phyloP scores from a whole-genome alignment of 352 stramenopile species.

The Globisporangium uncinulatum region DNA sequence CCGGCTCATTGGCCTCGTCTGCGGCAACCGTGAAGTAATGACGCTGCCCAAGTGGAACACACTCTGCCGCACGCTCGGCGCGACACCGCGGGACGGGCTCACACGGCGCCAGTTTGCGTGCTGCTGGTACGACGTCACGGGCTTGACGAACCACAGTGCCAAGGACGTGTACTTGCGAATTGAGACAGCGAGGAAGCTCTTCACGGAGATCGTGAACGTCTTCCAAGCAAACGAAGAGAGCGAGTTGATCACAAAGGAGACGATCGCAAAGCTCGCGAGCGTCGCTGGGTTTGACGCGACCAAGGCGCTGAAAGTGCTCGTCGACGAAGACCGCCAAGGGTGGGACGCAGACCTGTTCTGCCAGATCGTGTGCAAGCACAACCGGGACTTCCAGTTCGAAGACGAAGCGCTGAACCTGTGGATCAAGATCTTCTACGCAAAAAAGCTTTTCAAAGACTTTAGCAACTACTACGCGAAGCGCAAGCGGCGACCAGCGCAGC shows the following conservation, averaged over 20 bases:
- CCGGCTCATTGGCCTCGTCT: constrained; percentile 30
- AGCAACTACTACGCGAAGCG: constrained; percentile 30
- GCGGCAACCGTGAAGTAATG: constrained; percentile 26
- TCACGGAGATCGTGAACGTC: constrained; percentile 30
- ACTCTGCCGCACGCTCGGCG: constrained; percentile 31
- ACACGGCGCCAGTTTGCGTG: constrained; percentile 47
- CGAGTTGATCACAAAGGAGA: constrained; percentile 28
- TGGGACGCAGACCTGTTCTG: constrained; percentile 36
- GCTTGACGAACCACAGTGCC: constrained; percentile 25
- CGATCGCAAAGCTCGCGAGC: constrained; percentile 26
- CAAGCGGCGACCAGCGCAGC: constrained; percentile 11
- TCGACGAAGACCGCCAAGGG: constrained; percentile 10
- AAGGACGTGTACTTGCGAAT: constrained; percentile 44
- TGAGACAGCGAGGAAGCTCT: constrained; percentile 41
- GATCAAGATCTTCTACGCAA: constrained; percentile 47
- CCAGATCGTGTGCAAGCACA: constrained; percentile 30
- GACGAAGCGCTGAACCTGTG: constrained; percentile 35
- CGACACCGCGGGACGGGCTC: constrained; percentile 27
- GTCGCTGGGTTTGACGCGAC: constrained; percentile 24
- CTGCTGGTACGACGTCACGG: constrained; percentile 43
- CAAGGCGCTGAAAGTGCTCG: constrained; percentile 21
- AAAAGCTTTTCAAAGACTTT: constrained; percentile 40
- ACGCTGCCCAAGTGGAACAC: constrained; percentile 22
- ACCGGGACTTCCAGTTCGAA: constrained; percentile 25
- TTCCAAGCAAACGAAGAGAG: constrained; percentile 32